Evolutionary conservation across 2,329 filamentous ascomycete genomes (phyloP).

Genomic region (Grosmannia huntii): DNA sequence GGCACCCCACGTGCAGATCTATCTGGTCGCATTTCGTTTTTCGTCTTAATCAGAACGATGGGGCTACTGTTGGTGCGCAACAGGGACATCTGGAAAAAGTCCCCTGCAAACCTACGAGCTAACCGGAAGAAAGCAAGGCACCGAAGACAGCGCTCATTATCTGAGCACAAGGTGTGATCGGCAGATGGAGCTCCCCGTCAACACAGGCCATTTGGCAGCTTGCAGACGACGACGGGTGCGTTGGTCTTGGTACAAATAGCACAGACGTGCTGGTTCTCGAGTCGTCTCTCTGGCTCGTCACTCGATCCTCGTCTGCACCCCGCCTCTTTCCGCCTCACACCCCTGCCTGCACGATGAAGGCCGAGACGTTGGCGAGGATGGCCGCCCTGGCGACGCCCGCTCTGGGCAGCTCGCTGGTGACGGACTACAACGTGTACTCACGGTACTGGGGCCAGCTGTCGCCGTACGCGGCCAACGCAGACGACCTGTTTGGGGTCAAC

Average conservation of each 20-base stretch:
- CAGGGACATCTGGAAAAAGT: neutral
- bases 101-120: neutral
- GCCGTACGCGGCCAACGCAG: slow-evolving; percentile 31
- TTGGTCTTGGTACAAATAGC: neutral
- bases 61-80: neutral
- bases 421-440: slow-evolving; percentile 18
- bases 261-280: neutral
- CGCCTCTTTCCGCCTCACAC: neutral
- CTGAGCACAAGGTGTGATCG: neutral
- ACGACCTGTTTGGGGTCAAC: slow-evolving; percentile 31
- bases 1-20: neutral
- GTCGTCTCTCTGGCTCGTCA: neutral
- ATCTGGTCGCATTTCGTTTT: neutral
- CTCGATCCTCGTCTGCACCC: neutral
- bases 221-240: neutral
- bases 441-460: slow-evolving; percentile 32
- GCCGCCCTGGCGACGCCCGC: slow-evolving; percentile 3
- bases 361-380: neutral
- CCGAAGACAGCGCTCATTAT: neutral
- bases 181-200: neutral
- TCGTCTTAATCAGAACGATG: neutral
- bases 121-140: neutral
- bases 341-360: slow-evolving; percentile 3
- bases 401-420: slow-evolving; percentile 10
- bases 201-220: neutral